These are phyloP conservation scores for Syzygium aqueum DNA, from an alignment of 345 rosid genomes.

Conservation along the genomic window DNA sequence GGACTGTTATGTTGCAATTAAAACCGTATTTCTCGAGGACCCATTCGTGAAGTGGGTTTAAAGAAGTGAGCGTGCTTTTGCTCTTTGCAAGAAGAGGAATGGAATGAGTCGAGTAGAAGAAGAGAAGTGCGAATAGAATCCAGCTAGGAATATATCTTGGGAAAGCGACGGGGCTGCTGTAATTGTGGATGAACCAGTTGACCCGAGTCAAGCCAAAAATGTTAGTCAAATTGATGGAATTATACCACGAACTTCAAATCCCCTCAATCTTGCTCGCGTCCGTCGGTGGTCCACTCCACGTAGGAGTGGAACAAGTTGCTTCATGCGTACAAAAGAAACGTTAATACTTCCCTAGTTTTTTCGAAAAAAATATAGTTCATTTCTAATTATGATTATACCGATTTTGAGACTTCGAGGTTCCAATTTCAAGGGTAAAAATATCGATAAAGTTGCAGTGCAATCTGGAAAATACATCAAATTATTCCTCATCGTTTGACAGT, in stretches of 20 bases:
- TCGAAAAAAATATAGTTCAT: no score
- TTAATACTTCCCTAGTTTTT: neutral
- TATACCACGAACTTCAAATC: neutral
- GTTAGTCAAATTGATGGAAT: neutral
- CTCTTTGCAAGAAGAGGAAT: neutral
- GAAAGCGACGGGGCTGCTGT: neutral
- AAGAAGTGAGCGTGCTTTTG: neutral
- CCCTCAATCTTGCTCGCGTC: neutral
- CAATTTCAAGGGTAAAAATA: neutral
- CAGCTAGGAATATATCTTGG: neutral
- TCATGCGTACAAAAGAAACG: neutral
- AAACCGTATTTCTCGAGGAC: no score
- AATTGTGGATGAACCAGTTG: neutral
- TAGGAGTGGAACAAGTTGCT: neutral
- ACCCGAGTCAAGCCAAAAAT: neutral
- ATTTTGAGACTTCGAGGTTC: neutral
- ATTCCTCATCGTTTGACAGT: fast-evolving
- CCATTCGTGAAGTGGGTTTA: neutral
- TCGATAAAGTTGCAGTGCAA: no score
- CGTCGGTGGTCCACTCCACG: neutral
- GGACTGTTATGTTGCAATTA: neutral
- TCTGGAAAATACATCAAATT: no score
- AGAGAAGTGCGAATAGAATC: neutral
- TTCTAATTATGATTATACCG: neutral
- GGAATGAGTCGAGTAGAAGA: neutral